Evolutionary conservation across 1,284 basidiomycete species (phyloP).

Genomic region (Ustilago lituana): DNA sequence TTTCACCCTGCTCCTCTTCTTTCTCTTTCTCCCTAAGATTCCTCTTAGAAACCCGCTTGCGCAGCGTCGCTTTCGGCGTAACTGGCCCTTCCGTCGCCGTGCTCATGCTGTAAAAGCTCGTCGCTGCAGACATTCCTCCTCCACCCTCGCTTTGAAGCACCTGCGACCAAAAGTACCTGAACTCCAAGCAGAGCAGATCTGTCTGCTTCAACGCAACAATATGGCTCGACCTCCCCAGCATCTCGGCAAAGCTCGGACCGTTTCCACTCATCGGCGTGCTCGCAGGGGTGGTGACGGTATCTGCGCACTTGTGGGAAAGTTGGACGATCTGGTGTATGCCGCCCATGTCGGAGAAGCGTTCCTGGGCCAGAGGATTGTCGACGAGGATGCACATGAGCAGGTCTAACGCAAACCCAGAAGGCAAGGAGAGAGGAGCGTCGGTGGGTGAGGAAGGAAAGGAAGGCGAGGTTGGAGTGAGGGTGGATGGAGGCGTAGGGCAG

Average conservation of each 20-base stretch:
- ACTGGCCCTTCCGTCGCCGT: constrained; percentile 1
- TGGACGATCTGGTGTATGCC: constrained; percentile 45
- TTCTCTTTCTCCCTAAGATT: constrained; percentile 4
- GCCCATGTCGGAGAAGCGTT: constrained; percentile 42
- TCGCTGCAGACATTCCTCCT: constrained; percentile 1
- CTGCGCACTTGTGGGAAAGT: constrained; percentile 45
- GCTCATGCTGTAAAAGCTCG: constrained; percentile 10
- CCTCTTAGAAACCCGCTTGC: constrained; percentile 11
- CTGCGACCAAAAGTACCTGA: constrained; percentile 46
- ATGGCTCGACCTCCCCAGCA: neutral
- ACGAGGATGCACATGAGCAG: constrained; percentile 50
- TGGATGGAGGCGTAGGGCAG: constrained; percentile 9
- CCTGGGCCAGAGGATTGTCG: constrained; percentile 24
- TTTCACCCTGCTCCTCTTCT: too few relatives aligned
- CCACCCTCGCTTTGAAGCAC: constrained; percentile 15
- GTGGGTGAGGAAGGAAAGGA: neutral
- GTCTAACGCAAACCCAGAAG: constrained; percentile 42
- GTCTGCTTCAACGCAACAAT: constrained; percentile 40
- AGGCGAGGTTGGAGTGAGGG: constrained; percentile 6
- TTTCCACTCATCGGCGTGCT: constrained; percentile 5
- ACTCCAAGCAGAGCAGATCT: constrained; percentile 46
- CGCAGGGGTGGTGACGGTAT: constrained; percentile 28
- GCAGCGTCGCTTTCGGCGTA: constrained; percentile 26
- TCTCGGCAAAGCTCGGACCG: constrained; percentile 7
- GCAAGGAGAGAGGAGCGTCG: constrained; percentile 28